A percentile compares a stretch with the other conserved stretches of the same genome.
phyloP scores from a whole-genome alignment of 1,139 yeast species.

The Scheffersomyces insectosa region DNA sequence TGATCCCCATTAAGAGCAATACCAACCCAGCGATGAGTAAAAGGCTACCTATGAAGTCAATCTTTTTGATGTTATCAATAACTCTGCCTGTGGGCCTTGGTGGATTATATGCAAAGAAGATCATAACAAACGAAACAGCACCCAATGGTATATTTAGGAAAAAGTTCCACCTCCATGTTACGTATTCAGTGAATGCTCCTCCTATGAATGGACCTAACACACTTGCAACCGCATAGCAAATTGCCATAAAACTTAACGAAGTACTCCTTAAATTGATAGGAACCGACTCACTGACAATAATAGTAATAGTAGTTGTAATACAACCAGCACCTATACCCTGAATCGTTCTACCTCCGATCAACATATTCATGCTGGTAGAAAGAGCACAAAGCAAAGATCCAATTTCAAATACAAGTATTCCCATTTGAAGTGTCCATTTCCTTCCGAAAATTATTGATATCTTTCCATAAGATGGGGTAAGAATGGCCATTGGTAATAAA shows the following conservation, averaged over 20 bases:
- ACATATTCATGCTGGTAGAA: conserved; percentile 20
- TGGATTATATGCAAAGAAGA: conserved; percentile 17
- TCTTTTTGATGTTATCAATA: conserved; percentile 6
- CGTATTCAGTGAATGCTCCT: conserved; percentile 23
- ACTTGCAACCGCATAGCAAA: conserved; percentile 21
- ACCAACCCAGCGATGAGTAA: conserved; percentile 17
- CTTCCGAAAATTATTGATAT: conserved; percentile 24
- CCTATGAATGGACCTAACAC: conserved; percentile 27
- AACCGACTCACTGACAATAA: conserved; percentile 21
- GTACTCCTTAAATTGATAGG: conserved; percentile 20
- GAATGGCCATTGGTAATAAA: conserved; percentile 22
- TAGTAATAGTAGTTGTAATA: conserved; percentile 17
- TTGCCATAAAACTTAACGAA: conserved; percentile 19
- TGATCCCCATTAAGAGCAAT: conserved; percentile 16
- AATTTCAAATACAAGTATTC: conserved; percentile 19
- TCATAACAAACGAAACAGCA: conserved; percentile 16
- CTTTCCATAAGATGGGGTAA: conserved; percentile 23
- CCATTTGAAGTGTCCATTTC: conserved; percentile 17
- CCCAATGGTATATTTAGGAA: conserved; percentile 27
- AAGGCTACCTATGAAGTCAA: conserved; percentile 18
- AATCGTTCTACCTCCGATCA: conserved; percentile 23
- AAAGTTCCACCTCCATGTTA: conserved; percentile 28
- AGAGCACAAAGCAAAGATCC: conserved; percentile 22
- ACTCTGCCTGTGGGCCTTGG: conserved; percentile 14
- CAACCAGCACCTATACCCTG: conserved; percentile 26